phyloP scores from a whole-genome alignment of 768 basidiomycete species.

The Leccinum longicurvipes region DNA sequence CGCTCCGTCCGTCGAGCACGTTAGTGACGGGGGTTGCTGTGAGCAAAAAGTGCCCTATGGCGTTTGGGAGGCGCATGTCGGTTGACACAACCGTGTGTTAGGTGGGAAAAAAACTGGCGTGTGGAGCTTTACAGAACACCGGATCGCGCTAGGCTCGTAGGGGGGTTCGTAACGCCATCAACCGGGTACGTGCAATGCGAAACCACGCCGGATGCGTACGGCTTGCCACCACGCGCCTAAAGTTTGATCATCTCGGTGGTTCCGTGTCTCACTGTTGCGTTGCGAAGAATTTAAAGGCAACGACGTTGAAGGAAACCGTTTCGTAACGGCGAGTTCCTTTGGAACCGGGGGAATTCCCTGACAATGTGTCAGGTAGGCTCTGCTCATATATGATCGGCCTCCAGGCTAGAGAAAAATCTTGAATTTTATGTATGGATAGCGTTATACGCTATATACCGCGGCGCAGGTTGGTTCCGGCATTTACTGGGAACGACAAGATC shows the following conservation, averaged over 20 bases:
- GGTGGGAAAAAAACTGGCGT: slow-evolving; percentile 8
- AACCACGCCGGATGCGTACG: slow-evolving; percentile 1
- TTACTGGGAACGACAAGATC: slow-evolving; percentile 9
- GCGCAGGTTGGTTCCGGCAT: background rate
- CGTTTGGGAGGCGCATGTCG: background rate
- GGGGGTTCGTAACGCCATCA: slow-evolving; percentile 10
- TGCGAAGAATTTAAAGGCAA: slow-evolving; percentile 13
- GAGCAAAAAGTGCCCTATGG: background rate
- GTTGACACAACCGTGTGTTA: background rate
- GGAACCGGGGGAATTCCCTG: slow-evolving; percentile 1
- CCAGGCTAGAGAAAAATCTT: background rate
- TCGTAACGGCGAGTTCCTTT: background rate
- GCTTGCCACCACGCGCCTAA: background rate
- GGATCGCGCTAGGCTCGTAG: background rate
- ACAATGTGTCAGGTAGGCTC: background rate
- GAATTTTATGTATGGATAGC: background rate
- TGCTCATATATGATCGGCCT: background rate
- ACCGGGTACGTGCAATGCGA: background rate
- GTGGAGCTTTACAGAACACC: background rate
- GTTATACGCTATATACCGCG: background rate
- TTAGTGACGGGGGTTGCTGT: background rate
- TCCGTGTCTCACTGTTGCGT: slow-evolving; percentile 5
- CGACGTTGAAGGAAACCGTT: background rate
- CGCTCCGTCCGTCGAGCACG: background rate
- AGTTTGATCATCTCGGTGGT: background rate